A percentile compares a stretch with the other conserved stretches of the same genome.
These are phyloP conservation scores for Saccharomycopsis synnaedendra DNA, from an alignment of 805 yeast species.

Conservation along the genomic window DNA sequence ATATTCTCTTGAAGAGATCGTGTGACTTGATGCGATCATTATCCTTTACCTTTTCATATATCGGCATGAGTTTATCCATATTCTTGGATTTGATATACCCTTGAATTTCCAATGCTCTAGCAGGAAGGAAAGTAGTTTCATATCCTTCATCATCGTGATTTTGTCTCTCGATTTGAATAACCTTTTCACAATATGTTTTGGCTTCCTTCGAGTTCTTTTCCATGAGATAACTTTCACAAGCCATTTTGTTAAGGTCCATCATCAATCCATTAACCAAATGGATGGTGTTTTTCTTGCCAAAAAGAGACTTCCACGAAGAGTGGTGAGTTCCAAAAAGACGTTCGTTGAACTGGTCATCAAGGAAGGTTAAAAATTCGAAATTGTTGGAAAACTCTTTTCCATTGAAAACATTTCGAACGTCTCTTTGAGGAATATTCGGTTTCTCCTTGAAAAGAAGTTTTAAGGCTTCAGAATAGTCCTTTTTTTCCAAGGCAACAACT, in stretches of 20 bases:
- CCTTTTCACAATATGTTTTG: conserved; percentile 9
- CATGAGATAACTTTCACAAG: conserved; percentile 9
- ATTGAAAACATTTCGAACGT: conserved; percentile 18
- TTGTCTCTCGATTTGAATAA: conserved; percentile 1
- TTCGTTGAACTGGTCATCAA: conserved; percentile 8
- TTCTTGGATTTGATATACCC: conserved; percentile 9
- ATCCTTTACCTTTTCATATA: conserved; percentile 10
- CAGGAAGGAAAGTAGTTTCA: conserved; percentile 8
- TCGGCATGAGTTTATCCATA: conserved; percentile 2
- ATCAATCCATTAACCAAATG: conserved; percentile 8
- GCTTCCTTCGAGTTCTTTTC: conserved; percentile 5
- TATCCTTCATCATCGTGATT: background rate
- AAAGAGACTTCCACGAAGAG: conserved; percentile 4
- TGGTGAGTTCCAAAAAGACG: conserved; percentile 1
- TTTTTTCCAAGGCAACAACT: conserved; percentile 32
- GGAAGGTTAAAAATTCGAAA: conserved; percentile 16
- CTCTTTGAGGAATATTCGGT: conserved; percentile 13
- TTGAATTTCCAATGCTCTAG: conserved; percentile 9
- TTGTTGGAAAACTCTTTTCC: conserved; percentile 18
- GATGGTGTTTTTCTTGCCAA: background rate
- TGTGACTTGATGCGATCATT: conserved; percentile 13
- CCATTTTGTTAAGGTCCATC: conserved; percentile 8
- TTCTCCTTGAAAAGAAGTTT: conserved; percentile 5
- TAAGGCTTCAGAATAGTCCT: conserved; percentile 17
- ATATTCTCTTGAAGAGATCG: conserved; percentile 17